Base-by-base conservation (phyloP, 2,329 filamentous ascomycete genomes). In the Fusarium chaquense region DNA sequence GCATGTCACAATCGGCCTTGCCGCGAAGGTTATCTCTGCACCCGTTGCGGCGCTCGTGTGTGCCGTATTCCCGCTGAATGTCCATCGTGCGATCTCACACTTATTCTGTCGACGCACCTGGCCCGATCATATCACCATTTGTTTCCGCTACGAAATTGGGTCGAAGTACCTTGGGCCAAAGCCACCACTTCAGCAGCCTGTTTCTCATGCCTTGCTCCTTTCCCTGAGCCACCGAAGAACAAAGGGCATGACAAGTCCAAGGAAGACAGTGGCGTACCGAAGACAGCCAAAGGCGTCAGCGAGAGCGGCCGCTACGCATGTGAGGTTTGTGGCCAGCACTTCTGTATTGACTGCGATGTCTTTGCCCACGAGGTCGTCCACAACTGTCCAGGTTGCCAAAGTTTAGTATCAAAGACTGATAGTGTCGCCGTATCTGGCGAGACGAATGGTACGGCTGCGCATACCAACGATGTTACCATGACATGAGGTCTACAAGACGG, bases 271-370 rank as follows among this genome's bases (percentile, higher is more conserved):
- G 28, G 59, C 26, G 36, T 61, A 6, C 75, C 73, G 38, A 69
- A 74, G 52, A 66, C 70, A 15, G 71, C 78, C 20, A 91, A 89
- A 75, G 90, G 91, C 2, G 90, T 94, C 44, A 95, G 92, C 78
- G 93, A 97, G 82, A 96, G 92, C 76, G 90, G 91, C 49, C 84
- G 96, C 53, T 99, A 99, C 78, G 93, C 92, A 62, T 99, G 96
- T 78, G 88, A 91, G 72, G 90, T 91, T n/a, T 99, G 96, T 79
- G 81, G 86, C 5, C 90, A 92, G 63, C 95, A 98, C 81, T 99
- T 98, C 78, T 99, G 96, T 83, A 97, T 99, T 70, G 96, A 99
- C 78, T 99, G 96, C 79, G 96, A 99, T 79, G 89, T 98, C 26
- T 98, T 96, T 81, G 92, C 93, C 26, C 96, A 99, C 78, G 94